Evolutionary conservation across 352 stramenopile genomes (phyloP), one percentile per base, ranked within the genome.

Genomic region (Pythium dissotocum): DNA sequence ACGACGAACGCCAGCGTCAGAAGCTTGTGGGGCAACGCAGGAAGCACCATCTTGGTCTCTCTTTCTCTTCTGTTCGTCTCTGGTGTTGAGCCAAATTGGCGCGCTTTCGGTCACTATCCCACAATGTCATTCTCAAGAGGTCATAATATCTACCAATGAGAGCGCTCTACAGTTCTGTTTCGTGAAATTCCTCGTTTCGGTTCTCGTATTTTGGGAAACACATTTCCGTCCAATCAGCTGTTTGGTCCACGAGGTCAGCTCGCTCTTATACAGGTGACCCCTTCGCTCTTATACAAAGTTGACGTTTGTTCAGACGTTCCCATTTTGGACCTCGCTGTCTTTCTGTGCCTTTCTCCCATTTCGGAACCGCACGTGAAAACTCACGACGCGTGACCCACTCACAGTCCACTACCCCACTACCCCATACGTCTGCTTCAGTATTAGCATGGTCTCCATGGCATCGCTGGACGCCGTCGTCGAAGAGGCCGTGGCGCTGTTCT

Each of bases 401-500:
- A 14, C 32, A 4, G 36, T 30, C 35, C 42, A 57, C 54, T 49
- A 16, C 32, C 9, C 4, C 18, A 5, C 36, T 59, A 12, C 48
- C 48, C 21, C 21, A 24, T 24, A 24, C 21, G 21, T 24, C 21
- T 24, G 21, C 21, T 24, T 24, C 21, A 24, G 21, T 24, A 24
- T 9, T 54, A 54, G n/a, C 48, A 68, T 70, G 63, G 46, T 64
- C 44, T 59, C 63, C 33, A 62, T 63, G 53, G 53, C 44, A 4
- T 59, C 73, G 38, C 51, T 80, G 48, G 65, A 74, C 42, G 38
- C 60, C 13, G 70, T 76, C 67, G 77, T 82, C 44, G 80, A 89
- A 57, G 76, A 88, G 44, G 82, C 82, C 58, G 63, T 90, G 42
- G 68, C 69, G 70, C 78, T 90, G 52, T 90, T 90, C 73, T 87